phyloP scores from a whole-genome alignment of 169 alveolate species.

The Plasmodium vinckei region DNA sequence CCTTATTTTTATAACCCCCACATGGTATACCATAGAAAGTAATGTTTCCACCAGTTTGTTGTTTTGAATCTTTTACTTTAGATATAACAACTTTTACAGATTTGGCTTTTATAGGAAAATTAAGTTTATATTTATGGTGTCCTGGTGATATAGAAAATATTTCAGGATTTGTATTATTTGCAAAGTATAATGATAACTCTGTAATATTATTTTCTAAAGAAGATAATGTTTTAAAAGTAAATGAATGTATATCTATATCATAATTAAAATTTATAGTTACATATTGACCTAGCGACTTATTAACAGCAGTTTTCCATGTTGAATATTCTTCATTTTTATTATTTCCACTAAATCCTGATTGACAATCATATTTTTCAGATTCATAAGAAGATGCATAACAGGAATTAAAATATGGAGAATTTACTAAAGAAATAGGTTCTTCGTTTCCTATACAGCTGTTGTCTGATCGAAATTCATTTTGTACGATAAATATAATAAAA shows the following conservation, averaged over 20 bases:
- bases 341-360: constrained; percentile 82
- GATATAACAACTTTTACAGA: constrained; percentile 69
- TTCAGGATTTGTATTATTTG: constrained; percentile 50
- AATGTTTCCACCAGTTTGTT: constrained; percentile 54
- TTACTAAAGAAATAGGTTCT: constrained; percentile 71
- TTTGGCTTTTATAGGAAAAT: constrained; percentile 57
- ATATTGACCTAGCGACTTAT: constrained; percentile 82
- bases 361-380: constrained; percentile 81
- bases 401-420: constrained; percentile 55
- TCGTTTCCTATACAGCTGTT: constrained; percentile 76
- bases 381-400: constrained; percentile 81
- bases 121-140: constrained; percentile 65
- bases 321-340: constrained; percentile 83
- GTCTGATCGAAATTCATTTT: constrained; percentile 69
- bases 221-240: constrained; percentile 80
- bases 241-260: constrained; percentile 82
- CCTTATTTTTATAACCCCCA: constrained; percentile 17
- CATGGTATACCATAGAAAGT: constrained; percentile 75
- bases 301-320: constrained; percentile 80
- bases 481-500: constrained; percentile 78
- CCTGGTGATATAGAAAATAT: constrained; percentile 63
- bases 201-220: constrained; percentile 81
- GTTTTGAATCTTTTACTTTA: constrained; percentile 55
- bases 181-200: constrained; percentile 79
- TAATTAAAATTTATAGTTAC: constrained; percentile 79